Percentiles rank a stretch among this genome's conserved stretches.
Conservation (phyloP, 2,329 filamentous ascomycete genomes). For the Clonostachys rosea region DNA sequence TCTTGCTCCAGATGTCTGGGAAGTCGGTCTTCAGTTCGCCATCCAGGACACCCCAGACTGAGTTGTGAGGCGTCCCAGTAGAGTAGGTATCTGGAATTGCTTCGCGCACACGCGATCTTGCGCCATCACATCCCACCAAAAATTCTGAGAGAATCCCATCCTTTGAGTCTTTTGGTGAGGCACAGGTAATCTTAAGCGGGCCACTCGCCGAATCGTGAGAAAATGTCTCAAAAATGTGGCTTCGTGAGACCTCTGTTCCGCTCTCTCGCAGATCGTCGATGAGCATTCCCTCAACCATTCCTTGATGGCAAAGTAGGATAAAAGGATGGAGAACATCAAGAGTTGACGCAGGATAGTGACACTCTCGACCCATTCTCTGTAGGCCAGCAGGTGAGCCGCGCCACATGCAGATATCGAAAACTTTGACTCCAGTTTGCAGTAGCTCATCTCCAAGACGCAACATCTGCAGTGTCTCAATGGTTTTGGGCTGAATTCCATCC, state of each 20-base stretch:
- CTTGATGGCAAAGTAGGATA: constrained; percentile 62
- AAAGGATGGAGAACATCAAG: constrained; percentile 54
- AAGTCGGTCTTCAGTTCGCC: constrained; percentile 68
- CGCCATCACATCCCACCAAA: constrained; percentile 61
- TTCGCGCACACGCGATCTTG: constrained; percentile 65
- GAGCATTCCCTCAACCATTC: constrained; percentile 69
- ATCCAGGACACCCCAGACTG: constrained; percentile 68
- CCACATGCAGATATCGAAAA: constrained; percentile 76
- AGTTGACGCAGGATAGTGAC: constrained; percentile 62
- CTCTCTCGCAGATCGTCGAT: constrained; percentile 64
- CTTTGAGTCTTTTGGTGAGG: constrained; percentile 61
- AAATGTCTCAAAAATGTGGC: constrained; percentile 58
- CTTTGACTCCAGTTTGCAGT: constrained; percentile 60
- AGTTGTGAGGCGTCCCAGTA: constrained; percentile 47
- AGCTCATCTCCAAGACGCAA: constrained; percentile 68
- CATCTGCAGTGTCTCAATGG: constrained; percentile 68
- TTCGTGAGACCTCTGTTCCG: constrained; percentile 58
- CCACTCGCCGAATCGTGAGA: constrained; percentile 63
- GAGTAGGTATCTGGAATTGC: constrained; percentile 54
- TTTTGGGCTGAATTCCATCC: constrained; percentile 73
- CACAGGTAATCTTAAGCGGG: constrained; percentile 65
- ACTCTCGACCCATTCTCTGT: constrained; percentile 57
- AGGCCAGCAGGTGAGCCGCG: constrained; percentile 46
- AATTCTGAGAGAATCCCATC: constrained; percentile 70
- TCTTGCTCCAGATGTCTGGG: constrained; percentile 72